Percentiles rank a stretch among this genome's conserved stretches.
Conservation (phyloP, 768 basidiomycete species). For the Leucogyrophana mollusca region DNA sequence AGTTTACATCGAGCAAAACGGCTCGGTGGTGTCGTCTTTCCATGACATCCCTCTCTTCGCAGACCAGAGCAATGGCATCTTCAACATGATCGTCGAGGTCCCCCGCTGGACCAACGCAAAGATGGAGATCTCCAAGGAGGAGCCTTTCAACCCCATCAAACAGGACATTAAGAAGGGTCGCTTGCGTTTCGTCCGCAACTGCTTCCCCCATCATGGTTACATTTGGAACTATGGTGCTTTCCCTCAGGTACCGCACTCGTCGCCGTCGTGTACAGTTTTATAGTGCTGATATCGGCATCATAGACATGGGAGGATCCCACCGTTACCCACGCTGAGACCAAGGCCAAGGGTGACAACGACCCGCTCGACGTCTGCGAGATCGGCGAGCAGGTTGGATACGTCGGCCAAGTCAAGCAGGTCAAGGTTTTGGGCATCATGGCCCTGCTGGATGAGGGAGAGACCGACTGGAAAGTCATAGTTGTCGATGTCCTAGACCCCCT, state of each 20-base stretch:
- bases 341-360: constrained; percentile 98
- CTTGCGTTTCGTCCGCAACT: constrained; percentile 96
- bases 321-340: constrained; percentile 89
- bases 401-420: constrained; percentile 98
- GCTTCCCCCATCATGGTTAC: constrained; percentile 99
- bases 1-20: constrained; percentile 89
- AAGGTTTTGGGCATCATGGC: constrained; percentile 99
- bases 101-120: constrained; percentile 99
- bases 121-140: constrained; percentile 99
- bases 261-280: neutral
- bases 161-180: constrained; percentile 98
- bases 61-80: constrained; percentile 89
- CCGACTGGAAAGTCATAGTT: constrained; percentile 99
- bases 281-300: neutral
- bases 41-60: constrained; percentile 99
- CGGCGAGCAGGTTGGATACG: constrained; percentile 96
- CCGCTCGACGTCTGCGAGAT: constrained; percentile 99
- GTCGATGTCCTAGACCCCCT: constrained; percentile 96
- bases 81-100: constrained; percentile 99
- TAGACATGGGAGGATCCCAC: constrained; percentile 99
- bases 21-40: constrained; percentile 79
- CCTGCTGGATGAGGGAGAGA: constrained; percentile 97
- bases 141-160: constrained; percentile 99
- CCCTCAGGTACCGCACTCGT: constrained; percentile 70
- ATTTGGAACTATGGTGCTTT: constrained; percentile 99